A percentile compares a stretch with the other conserved stretches of the same genome.
These are phyloP conservation scores for Dillenia suffruticosa DNA, from an alignment of 164 flowering plant species.

Conservation along the genomic window DNA sequence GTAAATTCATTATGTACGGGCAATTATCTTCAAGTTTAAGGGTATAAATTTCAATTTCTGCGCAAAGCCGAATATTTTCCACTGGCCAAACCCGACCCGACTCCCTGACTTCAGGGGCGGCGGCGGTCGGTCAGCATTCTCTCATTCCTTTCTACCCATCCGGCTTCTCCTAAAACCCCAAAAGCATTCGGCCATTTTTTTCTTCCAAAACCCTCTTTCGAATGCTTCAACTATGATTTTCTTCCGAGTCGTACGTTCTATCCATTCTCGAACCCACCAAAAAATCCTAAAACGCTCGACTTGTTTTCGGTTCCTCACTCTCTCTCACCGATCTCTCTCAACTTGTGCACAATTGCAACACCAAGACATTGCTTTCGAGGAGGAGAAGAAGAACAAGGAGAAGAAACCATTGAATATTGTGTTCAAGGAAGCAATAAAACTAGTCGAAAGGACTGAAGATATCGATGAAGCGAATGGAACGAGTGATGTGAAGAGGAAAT, in stretches of 20 bases:
- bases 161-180: no score
- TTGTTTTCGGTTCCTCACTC: background rate
- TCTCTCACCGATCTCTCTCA: background rate
- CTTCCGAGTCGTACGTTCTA: constrained; percentile 12
- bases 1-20: no score
- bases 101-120: no score
- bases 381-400: background rate
- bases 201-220: no score
- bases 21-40: no score
- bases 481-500: constrained; percentile 12
- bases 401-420: constrained; percentile 21
- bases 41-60: no score
- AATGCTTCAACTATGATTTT: constrained; percentile 16
- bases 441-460: constrained; percentile 8
- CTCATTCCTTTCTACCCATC: no score
- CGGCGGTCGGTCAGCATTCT: no score
- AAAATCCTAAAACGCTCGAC: constrained; percentile 9
- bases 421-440: constrained; percentile 35
- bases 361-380: background rate
- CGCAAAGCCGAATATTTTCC: no score
- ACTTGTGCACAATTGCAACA: background rate
- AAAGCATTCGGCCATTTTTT: no score
- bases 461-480: background rate
- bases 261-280: constrained; percentile 5
- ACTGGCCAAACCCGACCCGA: no score